Evolutionary conservation across 208 protist species (phyloP), one percentile per base, ranked within the genome.

Genomic region (Leishmania amazonensis): DNA sequence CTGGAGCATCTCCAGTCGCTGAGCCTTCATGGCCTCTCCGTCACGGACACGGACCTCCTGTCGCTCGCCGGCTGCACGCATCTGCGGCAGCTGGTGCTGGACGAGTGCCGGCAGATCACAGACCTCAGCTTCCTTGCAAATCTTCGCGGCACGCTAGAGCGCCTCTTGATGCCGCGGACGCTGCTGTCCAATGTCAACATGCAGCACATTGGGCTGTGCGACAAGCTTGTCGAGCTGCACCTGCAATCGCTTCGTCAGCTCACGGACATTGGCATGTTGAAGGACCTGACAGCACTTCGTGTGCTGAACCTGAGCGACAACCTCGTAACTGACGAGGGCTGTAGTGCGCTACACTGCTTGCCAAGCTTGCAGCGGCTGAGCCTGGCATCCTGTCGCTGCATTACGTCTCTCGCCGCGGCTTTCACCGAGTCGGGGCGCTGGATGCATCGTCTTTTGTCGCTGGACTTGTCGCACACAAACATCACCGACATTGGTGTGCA

Each of bases 41-140:
- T 97, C 76, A 88, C 85, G 1, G 90, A 95, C 79, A 88, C 88
- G 17, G 90, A 89, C 28, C 84, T 89, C 7, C 75, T 79, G 11
- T 5, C 85, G 40, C 83, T 97, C 54, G 58, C 84, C 3, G 42
- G 84, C 24, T 97, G 88, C 68, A 42, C 40, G 2, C 79, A 70
- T 8, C 83, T 97, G 58, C 80, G 67, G 57, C 86, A 92, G 68
- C 81, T 97, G 53, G 84, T 87, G 9, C 54, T 97, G 49, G 91
- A 94, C n/a, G 91, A 91, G 73, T 97, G 94, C 72, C 89, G 91
- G 67, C 89, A 88, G 75, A 75, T 97, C 49, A 87, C 81, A 4
- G 81, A 88, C 64, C 65, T 95, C 54, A 85, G 87, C 77, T 96
- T 91, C 77, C 75, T 97, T 1, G 77, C 68, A 6, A 51, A 74